These are phyloP conservation scores for Chalciporus chontae DNA, from an alignment of 768 basidiomycete species.

Conservation along the genomic window DNA sequence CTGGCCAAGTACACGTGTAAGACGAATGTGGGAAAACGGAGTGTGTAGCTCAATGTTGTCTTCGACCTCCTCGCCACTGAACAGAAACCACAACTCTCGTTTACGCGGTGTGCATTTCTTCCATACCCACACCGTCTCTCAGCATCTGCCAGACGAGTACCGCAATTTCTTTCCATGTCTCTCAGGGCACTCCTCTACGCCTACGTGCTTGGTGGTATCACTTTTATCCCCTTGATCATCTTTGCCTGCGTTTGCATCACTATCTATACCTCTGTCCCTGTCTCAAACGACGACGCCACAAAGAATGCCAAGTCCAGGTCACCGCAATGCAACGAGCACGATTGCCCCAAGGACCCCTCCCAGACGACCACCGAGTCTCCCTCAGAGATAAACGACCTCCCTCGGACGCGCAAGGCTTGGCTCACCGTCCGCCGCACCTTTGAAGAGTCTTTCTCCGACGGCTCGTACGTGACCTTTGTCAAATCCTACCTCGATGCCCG, in stretches of 20 bases:
- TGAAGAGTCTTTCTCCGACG: constrained; percentile 58
- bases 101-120: background rate
- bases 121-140: background rate
- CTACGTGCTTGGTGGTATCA: constrained; percentile 87
- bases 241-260: constrained; percentile 54
- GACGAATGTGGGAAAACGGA: background rate
- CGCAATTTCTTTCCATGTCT: constrained; percentile 43
- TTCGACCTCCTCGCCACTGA: background rate
- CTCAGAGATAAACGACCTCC: constrained; percentile 49
- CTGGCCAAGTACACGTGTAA: too few species aligned
- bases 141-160: background rate
- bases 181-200: constrained; percentile 73
- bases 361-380: constrained; percentile 20
- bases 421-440: constrained; percentile 79
- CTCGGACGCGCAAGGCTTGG: constrained; percentile 74
- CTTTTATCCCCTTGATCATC: constrained; percentile 80
- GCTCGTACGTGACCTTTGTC: constrained; percentile 75
- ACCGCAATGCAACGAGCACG: constrained; percentile 18
- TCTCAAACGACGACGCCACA: constrained; percentile 48
- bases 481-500: constrained; percentile 76
- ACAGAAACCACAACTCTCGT: background rate
- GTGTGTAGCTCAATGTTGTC: background rate
- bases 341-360: constrained; percentile 25
- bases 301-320: constrained; percentile 36
- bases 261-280: constrained; percentile 84